A percentile compares a stretch with the other conserved stretches of the same genome.
Evolutionary conservation across 805 yeast genomes (phyloP).

Genomic region (Yarrowia divulgata): DNA sequence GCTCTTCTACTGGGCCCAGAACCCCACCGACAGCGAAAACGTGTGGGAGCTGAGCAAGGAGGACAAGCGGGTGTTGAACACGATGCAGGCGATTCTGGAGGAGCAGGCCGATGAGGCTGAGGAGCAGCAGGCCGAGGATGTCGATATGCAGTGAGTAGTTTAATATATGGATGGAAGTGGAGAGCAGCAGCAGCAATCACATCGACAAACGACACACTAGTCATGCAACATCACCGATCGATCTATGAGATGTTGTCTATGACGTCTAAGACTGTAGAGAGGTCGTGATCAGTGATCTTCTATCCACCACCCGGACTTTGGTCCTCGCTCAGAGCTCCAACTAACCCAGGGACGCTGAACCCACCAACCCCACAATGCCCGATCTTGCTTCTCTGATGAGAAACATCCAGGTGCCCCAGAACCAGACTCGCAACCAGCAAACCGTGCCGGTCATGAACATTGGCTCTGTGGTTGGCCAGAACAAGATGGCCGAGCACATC

Average conservation of each 20-base stretch:
- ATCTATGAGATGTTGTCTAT: no score
- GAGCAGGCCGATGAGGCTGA: conserved; percentile 52
- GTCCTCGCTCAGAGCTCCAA: neutral
- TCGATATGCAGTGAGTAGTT: conserved; percentile 41
- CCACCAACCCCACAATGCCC: conserved; percentile 1
- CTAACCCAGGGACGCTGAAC: conserved; percentile 24
- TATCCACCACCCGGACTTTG: no score
- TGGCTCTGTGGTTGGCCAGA: conserved; percentile 51
- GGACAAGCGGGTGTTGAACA: conserved; percentile 62
- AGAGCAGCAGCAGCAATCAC: neutral
- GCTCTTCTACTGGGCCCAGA: conserved; percentile 75
- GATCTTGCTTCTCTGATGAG: conserved; percentile 30
- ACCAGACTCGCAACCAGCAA: neutral
- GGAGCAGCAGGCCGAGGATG: conserved; percentile 47
- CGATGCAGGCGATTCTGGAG: conserved; percentile 51
- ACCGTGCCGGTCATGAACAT: conserved; percentile 50
- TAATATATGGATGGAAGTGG: conserved; percentile 32
- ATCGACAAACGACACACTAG: no score
- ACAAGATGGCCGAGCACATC: conserved; percentile 51
- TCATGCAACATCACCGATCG: no score
- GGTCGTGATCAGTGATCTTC: no score
- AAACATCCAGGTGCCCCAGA: conserved; percentile 28
- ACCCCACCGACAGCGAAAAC: conserved; percentile 68
- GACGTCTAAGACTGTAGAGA: no score
- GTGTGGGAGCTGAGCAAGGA: conserved; percentile 60